A percentile compares a stretch with the other conserved stretches of the same genome.
These are phyloP conservation scores for Scedosporium aurantiacum DNA, from an alignment of 2,329 filamentous ascomycete genomes.

Conservation along the genomic window DNA sequence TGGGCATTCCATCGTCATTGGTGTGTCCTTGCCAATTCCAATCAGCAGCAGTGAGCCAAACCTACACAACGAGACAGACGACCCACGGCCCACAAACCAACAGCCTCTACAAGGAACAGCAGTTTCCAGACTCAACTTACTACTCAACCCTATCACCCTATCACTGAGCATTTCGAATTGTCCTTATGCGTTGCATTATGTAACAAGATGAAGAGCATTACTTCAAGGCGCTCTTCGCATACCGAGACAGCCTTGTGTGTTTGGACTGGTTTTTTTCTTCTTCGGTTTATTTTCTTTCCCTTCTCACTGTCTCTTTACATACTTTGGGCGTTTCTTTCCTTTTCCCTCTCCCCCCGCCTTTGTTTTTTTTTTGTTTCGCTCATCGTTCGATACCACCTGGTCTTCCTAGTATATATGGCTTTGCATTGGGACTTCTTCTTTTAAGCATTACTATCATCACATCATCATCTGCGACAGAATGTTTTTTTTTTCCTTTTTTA, in stretches of 20 bases:
- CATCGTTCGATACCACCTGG: conserved; percentile 7
- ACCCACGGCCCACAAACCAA: neutral
- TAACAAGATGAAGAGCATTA: too few relatives aligned
- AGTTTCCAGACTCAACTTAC: too few relatives aligned
- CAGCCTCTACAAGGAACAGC: neutral
- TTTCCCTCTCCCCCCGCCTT: conserved; percentile 6
- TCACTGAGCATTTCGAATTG: too few relatives aligned
- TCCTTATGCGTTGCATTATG: too few relatives aligned
- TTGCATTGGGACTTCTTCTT: conserved; percentile 1
- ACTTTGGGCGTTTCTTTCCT: neutral
- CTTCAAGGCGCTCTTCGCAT: too few relatives aligned
- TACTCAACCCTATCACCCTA: too few relatives aligned
- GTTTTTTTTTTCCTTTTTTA: neutral
- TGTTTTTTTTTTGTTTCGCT: conserved; percentile 1
- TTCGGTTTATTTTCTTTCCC: neutral
- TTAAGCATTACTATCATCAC: neutral
- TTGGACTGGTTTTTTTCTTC: neutral
- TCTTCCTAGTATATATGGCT: conserved; percentile 3
- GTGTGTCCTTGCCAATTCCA: conserved; percentile 62
- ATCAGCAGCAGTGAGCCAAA: conserved; percentile 6
- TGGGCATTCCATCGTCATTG: conserved; percentile 98
- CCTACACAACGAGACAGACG: neutral
- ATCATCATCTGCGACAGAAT: neutral
- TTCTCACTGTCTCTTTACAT: conserved; percentile 1
- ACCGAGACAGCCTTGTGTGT: too few relatives aligned